Evolutionary conservation across 2,329 filamentous ascomycete genomes (phyloP).

Genomic region (Lachnellula cervina): DNA sequence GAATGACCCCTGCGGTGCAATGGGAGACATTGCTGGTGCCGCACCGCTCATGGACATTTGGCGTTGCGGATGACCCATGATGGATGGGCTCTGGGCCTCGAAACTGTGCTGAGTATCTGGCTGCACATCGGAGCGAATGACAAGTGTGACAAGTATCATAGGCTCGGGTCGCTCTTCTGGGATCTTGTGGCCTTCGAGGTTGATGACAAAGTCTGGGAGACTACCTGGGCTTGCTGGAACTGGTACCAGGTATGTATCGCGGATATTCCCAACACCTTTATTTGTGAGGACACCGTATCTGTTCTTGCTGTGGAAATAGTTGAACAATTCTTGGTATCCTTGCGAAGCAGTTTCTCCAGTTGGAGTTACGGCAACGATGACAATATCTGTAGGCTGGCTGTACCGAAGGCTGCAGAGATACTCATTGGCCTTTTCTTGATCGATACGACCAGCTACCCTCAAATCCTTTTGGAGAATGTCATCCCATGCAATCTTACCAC

Average conservation of each 20-base stretch:
- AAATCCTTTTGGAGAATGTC: conserved; percentile 68
- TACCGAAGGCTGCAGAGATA: conserved; percentile 86
- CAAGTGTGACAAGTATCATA: conserved; percentile 77
- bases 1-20: conserved; percentile 38
- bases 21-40: conserved; percentile 47
- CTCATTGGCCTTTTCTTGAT: conserved; percentile 76
- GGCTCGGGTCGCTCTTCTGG: conserved; percentile 67
- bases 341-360: conserved; percentile 55
- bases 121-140: conserved; percentile 61
- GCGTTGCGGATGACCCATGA: conserved; percentile 36
- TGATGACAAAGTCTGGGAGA: conserved; percentile 81
- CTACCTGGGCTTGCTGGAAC: conserved; percentile 66
- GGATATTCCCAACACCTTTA: conserved; percentile 67
- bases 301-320: conserved; percentile 78
- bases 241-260: conserved; percentile 88
- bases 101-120: conserved; percentile 14
- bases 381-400: conserved; percentile 75
- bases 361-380: conserved; percentile 68
- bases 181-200: conserved; percentile 79
- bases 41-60: conserved; percentile 47
- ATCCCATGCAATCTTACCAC: conserved; percentile 60
- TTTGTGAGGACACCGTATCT: conserved; percentile 86
- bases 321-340: conserved; percentile 71
- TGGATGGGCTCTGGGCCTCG: conserved; percentile 32
- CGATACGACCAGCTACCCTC: conserved; percentile 73